These are phyloP conservation scores for Xylariaceae sp. DNA, from an alignment of 2,329 filamentous ascomycete species.

Conservation along the genomic window DNA sequence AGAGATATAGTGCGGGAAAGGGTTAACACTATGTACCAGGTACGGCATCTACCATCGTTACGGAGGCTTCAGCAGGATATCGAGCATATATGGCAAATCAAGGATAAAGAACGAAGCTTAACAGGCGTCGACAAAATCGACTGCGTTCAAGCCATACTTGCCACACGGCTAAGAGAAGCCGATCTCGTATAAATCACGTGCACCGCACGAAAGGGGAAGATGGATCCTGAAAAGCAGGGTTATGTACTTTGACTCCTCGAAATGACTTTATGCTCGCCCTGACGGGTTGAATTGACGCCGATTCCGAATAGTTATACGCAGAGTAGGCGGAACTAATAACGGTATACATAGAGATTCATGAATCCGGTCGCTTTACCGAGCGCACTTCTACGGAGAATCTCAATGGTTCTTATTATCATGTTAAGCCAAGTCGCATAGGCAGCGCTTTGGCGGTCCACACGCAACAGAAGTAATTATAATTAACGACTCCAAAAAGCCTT, in stretches of 20 bases:
- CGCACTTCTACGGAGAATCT: too few relatives aligned
- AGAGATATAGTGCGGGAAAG: conserved; percentile 37
- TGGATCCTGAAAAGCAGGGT: neutral
- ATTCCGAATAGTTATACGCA: neutral
- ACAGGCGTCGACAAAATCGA: conserved; percentile 43
- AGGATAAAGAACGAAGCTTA: conserved; percentile 37
- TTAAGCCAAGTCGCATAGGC: too few relatives aligned
- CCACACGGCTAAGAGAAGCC: conserved; percentile 34
- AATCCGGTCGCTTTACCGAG: too few relatives aligned
- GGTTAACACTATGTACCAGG: conserved; percentile 39
- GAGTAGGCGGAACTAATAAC: too few relatives aligned
- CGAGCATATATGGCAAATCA: conserved; percentile 41
- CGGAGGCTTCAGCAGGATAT: conserved; percentile 40
- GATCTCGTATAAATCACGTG: conserved; percentile 21
- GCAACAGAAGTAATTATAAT: too few relatives aligned
- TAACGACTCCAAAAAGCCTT: too few relatives aligned
- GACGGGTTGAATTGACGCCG: too few relatives aligned
- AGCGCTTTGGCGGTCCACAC: too few relatives aligned
- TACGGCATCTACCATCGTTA: conserved; percentile 40
- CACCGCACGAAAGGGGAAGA: neutral
- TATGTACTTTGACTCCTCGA: neutral
- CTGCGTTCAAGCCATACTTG: conserved; percentile 39
- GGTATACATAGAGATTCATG: too few relatives aligned
- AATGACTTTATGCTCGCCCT: too few relatives aligned
- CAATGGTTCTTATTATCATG: too few relatives aligned